Base-by-base conservation (phyloP, 352 stramenopile genomes). In the Globisporangium paddicum region DNA sequence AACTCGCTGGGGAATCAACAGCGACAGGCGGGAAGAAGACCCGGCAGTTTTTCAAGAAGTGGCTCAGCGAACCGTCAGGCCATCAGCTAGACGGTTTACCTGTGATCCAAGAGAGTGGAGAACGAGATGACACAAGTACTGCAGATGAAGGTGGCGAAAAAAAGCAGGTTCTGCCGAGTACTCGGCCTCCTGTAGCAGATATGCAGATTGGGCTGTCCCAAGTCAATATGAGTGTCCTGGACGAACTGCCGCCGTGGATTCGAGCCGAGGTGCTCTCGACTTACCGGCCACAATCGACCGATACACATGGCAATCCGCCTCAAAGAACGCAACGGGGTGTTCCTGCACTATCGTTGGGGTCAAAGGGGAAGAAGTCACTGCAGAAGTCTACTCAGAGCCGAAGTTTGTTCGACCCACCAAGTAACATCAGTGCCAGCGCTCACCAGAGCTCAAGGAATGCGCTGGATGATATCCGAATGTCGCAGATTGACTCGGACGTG, bases 401-500 rank as follows among this genome's bases (percentile, higher is more conserved):
- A 61, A 78, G 76, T 23, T 64, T 79, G 16, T 75, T 82, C 51
- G 59, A 76, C 19, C 6, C 55, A 38, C 61, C 8, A 69, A 69
- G 47, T 58, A 23, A 19, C 48, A 47, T 30, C 3, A 42, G 21
- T 53, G 11, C 16, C 60, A 44, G 9, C 21, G 23, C 3, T 38
- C 26, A 28, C 30, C 44, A 50, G 44, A 13, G 34, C 47, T 41
- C 28, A 14, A 58, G 30, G 19, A 75, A 78, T 23, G 66, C 75
- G 2, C 61, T 93, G 4, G 71, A 93, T 55, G 79, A 90, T 35
- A 82, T 91, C 51, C 71, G 64, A 11, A 71, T 91, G 58, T 95
- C 86, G 4, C 86, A 93, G 72, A 75, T 95, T 3, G 86, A 95
- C 50, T 71, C 73, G 5, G 75, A 89, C 41, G 81, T 95, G 7